Base-by-base conservation (phyloP, 192 early-diverging fungal genomes). In the Gigaspora rosea region DNA sequence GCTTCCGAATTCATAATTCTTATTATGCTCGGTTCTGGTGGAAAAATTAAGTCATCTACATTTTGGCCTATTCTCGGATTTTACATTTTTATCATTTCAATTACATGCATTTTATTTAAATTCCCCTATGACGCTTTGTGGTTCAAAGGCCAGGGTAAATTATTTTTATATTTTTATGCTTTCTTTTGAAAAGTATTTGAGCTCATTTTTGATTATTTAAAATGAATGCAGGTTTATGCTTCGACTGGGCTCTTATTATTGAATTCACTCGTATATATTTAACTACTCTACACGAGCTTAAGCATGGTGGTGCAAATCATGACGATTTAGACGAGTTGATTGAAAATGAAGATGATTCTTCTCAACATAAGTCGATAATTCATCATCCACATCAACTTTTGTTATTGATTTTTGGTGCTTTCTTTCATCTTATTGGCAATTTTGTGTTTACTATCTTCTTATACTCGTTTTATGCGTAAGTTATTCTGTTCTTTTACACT, bases 1-100 rank as follows among this genome's bases (percentile, higher is more conserved):
- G 13, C 71, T 15, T 1, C 33, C 18, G 78, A 79, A 70, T 1
- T 79, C 8, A 18, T 59, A 32, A 75, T 75, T 52, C 16, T 75
- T 10, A n/a, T 63, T 8, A 13, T 75, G 22, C 22, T 79, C 8
- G 22, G 78, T 77, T 20, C 9, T 27, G 72, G 71, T 9, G 78
- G 71, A 32, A 79, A 22, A 51, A 51, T 71, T 15, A 76, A 47
- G 36, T 56, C 52, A 56, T 15, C 13, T 5, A 12, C 16, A 32
- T 15, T 52, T 77, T 10, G 18, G 32, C 9, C 3, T 22, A 27
- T 22, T 16, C 13, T 10, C 18, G n/a, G 9, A 22, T 32, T 2
- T 18, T 46, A 47, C 52, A 22, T 46, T 72, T 71, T 18, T 8
- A 58, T 35, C 18, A 33, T 57, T n/a, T 35, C 32, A 2, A 11